Evolutionary conservation across 306 rosid genomes (phyloP).

Genomic region (Oemleria cerasiformis): DNA sequence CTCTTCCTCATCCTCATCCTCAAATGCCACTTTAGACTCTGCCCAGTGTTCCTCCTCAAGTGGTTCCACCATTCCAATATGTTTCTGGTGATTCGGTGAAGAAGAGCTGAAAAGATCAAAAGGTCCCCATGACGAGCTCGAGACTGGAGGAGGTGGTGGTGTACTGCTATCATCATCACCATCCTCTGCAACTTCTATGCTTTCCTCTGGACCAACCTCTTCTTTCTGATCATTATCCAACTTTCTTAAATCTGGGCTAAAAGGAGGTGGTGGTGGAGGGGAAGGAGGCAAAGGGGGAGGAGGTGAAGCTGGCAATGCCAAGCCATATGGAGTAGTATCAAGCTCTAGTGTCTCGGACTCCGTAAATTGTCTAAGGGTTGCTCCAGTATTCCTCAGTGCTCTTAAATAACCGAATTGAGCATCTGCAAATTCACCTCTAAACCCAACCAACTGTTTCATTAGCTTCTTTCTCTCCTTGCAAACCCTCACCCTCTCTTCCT

Average conservation of each 20-base stretch:
- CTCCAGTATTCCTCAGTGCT: constrained; percentile 75
- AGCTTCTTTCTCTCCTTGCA: constrained; percentile 80
- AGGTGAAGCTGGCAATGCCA: constrained; percentile 54
- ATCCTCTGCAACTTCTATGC: constrained; percentile 33
- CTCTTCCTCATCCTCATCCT: constrained; percentile 61
- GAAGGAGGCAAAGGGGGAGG: constrained; percentile 46
- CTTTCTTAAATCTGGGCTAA: constrained; percentile 48
- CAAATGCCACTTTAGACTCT: constrained; percentile 68
- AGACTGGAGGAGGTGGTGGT: constrained; percentile 24
- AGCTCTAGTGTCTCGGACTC: constrained; percentile 76
- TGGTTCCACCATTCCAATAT: constrained; percentile 37
- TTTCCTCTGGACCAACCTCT: constrained; percentile 34
- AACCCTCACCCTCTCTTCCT: constrained; percentile 59
- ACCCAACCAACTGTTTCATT: constrained; percentile 60
- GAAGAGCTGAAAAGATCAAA: constrained; percentile 25
- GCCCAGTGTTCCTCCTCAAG: constrained; percentile 71
- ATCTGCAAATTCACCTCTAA: constrained; percentile 76
- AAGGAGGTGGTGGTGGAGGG: constrained; percentile 64
- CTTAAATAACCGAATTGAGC: constrained; percentile 64
- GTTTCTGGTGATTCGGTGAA: constrained; percentile 18
- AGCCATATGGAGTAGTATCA: constrained; percentile 42
- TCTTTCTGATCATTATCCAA: constrained; percentile 22
- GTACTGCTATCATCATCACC: constrained; percentile 23
- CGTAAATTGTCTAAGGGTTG: constrained; percentile 77
- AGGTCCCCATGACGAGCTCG: constrained; percentile 27